phyloP scores from a whole-genome alignment of 129 eudicot species.

The Ambrosia artemisiifolia region DNA sequence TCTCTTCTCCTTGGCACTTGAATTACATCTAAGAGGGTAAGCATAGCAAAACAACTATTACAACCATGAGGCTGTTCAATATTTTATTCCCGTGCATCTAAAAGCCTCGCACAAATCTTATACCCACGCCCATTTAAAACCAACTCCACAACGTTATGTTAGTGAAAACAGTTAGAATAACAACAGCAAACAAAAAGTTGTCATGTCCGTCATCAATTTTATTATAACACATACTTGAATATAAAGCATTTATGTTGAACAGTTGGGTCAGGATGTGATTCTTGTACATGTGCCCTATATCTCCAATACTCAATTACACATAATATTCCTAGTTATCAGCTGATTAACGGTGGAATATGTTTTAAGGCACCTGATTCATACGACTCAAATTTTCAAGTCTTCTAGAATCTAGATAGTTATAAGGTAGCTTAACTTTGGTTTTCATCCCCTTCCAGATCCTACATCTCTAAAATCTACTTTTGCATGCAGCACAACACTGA shows the following conservation, averaged over 20 bases:
- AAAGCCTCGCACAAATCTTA: constrained; percentile 2
- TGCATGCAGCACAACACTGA: not conserved
- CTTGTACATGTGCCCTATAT: too few species aligned
- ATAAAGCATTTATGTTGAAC: not conserved
- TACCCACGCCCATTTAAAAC: not conserved
- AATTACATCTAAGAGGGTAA: not conserved
- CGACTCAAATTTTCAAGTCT: not conserved
- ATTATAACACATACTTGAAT: not conserved
- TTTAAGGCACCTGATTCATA: not conserved
- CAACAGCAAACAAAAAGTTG: not conserved
- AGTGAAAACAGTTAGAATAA: not conserved
- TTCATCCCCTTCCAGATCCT: not conserved
- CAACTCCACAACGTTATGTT: not conserved
- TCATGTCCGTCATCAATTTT: not conserved
- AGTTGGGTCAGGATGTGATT: too few species aligned
- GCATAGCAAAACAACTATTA: not conserved
- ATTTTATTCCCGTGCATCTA: not conserved
- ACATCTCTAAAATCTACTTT: not conserved
- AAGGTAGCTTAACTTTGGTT: not conserved
- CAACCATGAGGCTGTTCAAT: not conserved
- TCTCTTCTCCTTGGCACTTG: not conserved
- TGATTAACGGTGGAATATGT: not conserved
- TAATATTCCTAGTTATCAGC: not conserved
- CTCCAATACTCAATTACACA: constrained; percentile 2
- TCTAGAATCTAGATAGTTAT: not conserved